Conservation (phyloP, 305 asterid species). For the Monarda citriodora region DNA sequence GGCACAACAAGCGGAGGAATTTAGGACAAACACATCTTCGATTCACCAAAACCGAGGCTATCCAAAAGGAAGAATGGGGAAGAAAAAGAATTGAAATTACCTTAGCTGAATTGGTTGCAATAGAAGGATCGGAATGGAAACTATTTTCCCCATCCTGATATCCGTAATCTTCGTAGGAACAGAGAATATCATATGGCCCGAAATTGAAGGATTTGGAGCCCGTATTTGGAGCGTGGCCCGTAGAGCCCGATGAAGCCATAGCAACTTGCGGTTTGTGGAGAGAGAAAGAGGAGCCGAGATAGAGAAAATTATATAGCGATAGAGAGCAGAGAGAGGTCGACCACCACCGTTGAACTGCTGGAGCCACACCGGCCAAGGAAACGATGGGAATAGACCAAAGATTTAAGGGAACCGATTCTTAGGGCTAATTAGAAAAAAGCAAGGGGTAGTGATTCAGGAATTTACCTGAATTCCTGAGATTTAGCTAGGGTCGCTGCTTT, state of each 20-base stretch:
- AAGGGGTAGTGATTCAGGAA: too few species aligned
- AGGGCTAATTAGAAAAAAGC: too few species aligned
- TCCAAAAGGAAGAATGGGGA: background rate
- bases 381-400: too few species aligned
- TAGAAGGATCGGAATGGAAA: conserved; percentile 58
- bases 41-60: background rate
- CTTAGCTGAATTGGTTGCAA: conserved; percentile 46
- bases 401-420: too few species aligned
- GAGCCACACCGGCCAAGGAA: too few species aligned
- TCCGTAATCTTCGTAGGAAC: conserved; percentile 79
- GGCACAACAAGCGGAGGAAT: conserved; percentile 4
- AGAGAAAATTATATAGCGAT: background rate
- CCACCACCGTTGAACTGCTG: too few species aligned
- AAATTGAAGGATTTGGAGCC: conserved; percentile 81
- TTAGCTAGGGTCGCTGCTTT: too few species aligned
- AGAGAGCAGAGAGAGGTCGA: too few species aligned
- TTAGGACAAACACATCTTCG: conserved; percentile 1
- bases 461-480: too few species aligned
- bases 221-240: conserved; percentile 55
- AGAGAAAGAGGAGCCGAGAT: conserved; percentile 10
- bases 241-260: conserved; percentile 81
- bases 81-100: conserved; percentile 17
- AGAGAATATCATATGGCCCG: conserved; percentile 84
- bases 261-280: conserved; percentile 14
- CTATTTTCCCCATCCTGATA: conserved; percentile 72